A percentile compares a stretch with the other conserved stretches of the same genome.
phyloP scores from a whole-genome alignment of 108 stramenopile species.

The Cylindrotheca fusiformis region DNA sequence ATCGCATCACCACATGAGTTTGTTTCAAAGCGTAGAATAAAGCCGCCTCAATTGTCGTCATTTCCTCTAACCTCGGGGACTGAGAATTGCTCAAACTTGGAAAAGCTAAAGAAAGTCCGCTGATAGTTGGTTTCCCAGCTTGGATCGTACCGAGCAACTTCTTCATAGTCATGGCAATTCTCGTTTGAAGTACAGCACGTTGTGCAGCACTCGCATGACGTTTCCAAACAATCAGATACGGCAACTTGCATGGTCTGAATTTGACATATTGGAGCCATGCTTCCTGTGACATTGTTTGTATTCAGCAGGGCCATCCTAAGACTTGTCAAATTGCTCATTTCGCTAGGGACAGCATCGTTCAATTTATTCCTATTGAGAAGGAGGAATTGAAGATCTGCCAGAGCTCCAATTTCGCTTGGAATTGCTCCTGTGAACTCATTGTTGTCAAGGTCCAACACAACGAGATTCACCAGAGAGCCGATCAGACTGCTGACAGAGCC shows the following conservation, averaged over 20 bases:
- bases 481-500: conserved; percentile 39
- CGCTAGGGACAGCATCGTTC: conserved; percentile 12
- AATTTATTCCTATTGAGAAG: conserved; percentile 35
- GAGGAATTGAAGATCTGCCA: conserved; percentile 34
- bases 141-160: conserved; percentile 19
- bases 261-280: conserved; percentile 5
- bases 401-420: conserved; percentile 24
- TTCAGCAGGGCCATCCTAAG: conserved; percentile 30
- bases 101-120: conserved; percentile 31
- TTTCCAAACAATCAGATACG: conserved; percentile 22
- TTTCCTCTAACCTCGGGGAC: background rate
- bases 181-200: conserved; percentile 22
- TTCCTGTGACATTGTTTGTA: conserved; percentile 24
- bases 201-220: conserved; percentile 24
- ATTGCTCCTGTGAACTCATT: conserved; percentile 28
- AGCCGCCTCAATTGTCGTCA: no score
- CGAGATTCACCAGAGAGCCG: conserved; percentile 10
- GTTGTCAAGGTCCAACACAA: conserved; percentile 36
- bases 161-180: conserved; percentile 17
- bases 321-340: conserved; percentile 21
- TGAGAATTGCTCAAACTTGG: background rate
- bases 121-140: conserved; percentile 31
- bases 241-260: conserved; percentile 5
- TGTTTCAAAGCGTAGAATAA: no score
- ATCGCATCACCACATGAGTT: no score